A percentile compares a stretch with the other conserved stretches of the same genome.
Conservation (phyloP, 352 stramenopile species). For the Phytophthora citrophthora region DNA sequence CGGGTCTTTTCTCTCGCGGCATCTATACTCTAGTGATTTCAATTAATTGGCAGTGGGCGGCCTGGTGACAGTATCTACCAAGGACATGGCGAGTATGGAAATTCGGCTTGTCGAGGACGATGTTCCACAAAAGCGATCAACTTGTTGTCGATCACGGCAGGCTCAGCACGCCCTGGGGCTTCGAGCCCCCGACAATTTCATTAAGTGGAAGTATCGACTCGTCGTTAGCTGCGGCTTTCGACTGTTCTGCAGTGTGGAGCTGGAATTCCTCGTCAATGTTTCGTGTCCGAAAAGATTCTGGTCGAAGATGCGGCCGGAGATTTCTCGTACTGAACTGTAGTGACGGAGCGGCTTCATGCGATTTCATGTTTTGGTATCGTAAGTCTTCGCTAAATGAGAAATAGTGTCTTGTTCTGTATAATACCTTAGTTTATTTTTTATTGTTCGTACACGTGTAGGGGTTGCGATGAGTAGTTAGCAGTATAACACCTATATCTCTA, state of each 20-base stretch:
- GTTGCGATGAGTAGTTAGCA: no score
- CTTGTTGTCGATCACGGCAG: conserved; percentile 2
- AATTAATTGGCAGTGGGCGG: conserved; percentile 16
- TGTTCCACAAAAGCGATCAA: conserved; percentile 12
- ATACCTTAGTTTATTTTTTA: no score
- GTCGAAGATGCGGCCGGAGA: no score
- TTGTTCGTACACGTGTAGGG: no score
- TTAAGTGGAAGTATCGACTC: conserved; percentile 24
- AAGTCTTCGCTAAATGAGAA: no score
- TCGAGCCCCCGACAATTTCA: conserved; percentile 19
- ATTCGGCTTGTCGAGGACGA: conserved; percentile 24
- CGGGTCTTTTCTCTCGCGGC: conserved; percentile 13
- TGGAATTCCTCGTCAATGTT: conserved; percentile 18
- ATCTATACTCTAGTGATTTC: conserved; percentile 16
- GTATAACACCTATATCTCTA: no score
- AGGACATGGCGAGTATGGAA: conserved; percentile 14
- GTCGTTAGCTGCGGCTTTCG: conserved; percentile 10
- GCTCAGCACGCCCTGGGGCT: conserved; percentile 9
- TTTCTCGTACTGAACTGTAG: no score
- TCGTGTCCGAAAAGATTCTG: not conserved
- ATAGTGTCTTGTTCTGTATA: no score
- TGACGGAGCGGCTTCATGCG: no score
- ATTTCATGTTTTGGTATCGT: no score
- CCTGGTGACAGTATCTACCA: conserved; percentile 16
- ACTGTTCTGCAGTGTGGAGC: conserved; percentile 4